Percentiles rank a stretch among this genome's conserved stretches.
Conservation (phyloP, 768 basidiomycete genomes). For the Amanita muscaria region DNA sequence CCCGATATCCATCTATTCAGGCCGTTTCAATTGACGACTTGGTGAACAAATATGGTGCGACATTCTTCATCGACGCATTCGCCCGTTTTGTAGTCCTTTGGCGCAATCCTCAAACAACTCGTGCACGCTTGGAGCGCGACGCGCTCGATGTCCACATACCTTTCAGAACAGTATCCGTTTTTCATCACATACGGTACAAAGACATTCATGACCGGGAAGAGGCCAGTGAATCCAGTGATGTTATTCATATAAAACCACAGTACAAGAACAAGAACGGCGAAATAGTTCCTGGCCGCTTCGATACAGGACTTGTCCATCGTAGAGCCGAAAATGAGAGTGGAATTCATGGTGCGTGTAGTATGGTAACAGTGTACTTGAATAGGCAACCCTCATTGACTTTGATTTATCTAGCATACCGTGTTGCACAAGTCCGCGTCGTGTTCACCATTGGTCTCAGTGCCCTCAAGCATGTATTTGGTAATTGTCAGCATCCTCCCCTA, state of each 20-base stretch:
- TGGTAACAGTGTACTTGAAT: not conserved
- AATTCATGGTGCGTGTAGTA: not conserved
- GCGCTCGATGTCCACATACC: not conserved
- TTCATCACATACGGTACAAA: not conserved
- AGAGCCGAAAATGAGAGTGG: not conserved
- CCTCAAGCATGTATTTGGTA: slow-evolving; percentile 6
- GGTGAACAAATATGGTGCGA: not conserved
- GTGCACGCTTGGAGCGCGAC: not conserved
- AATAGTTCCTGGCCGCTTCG: not conserved
- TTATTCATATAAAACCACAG: not conserved
- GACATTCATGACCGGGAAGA: not conserved
- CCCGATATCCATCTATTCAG: not conserved
- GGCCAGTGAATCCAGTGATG: not conserved
- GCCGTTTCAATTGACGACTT: not conserved
- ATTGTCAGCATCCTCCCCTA: slow-evolving; percentile 1
- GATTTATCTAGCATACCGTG: slow-evolving; percentile 15
- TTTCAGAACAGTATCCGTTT: not conserved
- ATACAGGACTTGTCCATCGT: not conserved
- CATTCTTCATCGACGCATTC: slow-evolving; percentile 3
- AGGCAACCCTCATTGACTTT: too few relatives aligned
- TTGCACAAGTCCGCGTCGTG: slow-evolving; percentile 18
- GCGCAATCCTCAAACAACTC: not conserved
- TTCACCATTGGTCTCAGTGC: slow-evolving; percentile 15
- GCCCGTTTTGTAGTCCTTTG: not conserved
- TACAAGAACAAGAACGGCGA: not conserved